phyloP scores from a whole-genome alignment of 106 monocot genomes.

The Dioscorea zingiberensis region DNA sequence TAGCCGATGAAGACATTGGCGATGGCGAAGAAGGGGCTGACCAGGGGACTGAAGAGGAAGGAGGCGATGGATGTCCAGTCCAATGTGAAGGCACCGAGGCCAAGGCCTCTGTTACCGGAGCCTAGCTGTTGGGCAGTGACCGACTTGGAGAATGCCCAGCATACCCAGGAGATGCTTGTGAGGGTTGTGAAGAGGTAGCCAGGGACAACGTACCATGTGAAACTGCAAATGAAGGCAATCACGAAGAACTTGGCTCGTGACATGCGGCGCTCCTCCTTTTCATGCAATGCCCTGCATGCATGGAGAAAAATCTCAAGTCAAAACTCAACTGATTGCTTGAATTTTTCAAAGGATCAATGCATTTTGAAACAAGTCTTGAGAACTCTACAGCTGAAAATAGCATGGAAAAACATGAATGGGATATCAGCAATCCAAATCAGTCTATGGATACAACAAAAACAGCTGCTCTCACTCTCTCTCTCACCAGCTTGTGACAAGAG shows the following conservation, averaged over 20 bases:
- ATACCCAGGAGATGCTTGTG: slow-evolving; percentile 75
- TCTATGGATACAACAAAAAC: too few relatives aligned
- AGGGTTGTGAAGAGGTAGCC: slow-evolving; percentile 82
- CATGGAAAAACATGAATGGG: too few relatives aligned
- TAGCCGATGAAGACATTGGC: slow-evolving; percentile 73
- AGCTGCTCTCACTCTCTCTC: too few relatives aligned
- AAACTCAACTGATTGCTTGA: too few relatives aligned
- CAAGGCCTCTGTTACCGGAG: slow-evolving; percentile 77
- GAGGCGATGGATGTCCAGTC: slow-evolving; percentile 81
- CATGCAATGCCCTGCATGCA: slow-evolving; percentile 76
- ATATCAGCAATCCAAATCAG: too few relatives aligned
- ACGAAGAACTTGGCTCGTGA: slow-evolving; percentile 88
- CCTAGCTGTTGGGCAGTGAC: slow-evolving; percentile 93
- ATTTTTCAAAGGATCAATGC: too few relatives aligned
- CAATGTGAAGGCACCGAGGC: slow-evolving; percentile 74
- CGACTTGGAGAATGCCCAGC: slow-evolving; percentile 76
- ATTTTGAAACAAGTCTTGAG: too few relatives aligned
- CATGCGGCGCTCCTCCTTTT: slow-evolving; percentile 61
- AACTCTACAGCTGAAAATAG: too few relatives aligned
- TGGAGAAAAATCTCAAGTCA: background rate
- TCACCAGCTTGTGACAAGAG: too few relatives aligned
- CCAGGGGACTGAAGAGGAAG: slow-evolving; percentile 81
- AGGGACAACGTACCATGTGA: slow-evolving; percentile 76
- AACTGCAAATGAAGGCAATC: slow-evolving; percentile 73
- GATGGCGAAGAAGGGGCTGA: slow-evolving; percentile 88